Evolutionary conservation across 192 early-diverging fungal species (phyloP).

Genomic region (Chytriomyces sp.): DNA sequence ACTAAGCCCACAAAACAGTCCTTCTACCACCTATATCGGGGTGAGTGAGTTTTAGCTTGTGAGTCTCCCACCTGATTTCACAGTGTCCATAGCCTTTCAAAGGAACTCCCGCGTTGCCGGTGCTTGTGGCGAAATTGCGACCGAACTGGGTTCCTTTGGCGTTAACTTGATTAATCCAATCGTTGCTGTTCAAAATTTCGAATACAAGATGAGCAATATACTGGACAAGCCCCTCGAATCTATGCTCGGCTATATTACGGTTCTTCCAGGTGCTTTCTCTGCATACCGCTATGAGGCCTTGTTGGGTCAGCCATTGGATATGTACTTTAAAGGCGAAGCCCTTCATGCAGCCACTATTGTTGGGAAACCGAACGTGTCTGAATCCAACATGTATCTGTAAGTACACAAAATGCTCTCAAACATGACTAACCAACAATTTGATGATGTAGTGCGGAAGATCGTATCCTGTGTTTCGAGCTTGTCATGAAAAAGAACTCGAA

Average conservation of each 20-base stretch:
- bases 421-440: constrained; percentile 48
- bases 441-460: constrained; percentile 66
- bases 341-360: constrained; percentile 62
- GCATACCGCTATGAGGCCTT: constrained; percentile 72
- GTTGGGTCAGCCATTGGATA: constrained; percentile 61
- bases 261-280: constrained; percentile 77
- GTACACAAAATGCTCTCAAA: constrained; percentile 14
- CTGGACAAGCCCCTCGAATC: constrained; percentile 78
- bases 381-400: constrained; percentile 49
- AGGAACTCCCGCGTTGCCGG: constrained; percentile 69
- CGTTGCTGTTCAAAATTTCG: constrained; percentile 84
- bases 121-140: constrained; percentile 78
- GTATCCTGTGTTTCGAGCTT: constrained; percentile 81
- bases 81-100: constrained; percentile 78
- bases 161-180: constrained; percentile 67
- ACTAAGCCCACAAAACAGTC: constrained; percentile 67
- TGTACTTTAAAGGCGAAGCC: constrained; percentile 74
- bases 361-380: constrained; percentile 71
- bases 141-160: constrained; percentile 58
- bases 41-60: constrained; percentile 4
- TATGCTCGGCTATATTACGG: constrained; percentile 75
- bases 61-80: not conserved
- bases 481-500: constrained; percentile 61
- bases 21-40: constrained; percentile 53
- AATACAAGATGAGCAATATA: constrained; percentile 88